phyloP scores from a whole-genome alignment of 495 filamentous ascomycete species.

The Neurospora sp. region DNA sequence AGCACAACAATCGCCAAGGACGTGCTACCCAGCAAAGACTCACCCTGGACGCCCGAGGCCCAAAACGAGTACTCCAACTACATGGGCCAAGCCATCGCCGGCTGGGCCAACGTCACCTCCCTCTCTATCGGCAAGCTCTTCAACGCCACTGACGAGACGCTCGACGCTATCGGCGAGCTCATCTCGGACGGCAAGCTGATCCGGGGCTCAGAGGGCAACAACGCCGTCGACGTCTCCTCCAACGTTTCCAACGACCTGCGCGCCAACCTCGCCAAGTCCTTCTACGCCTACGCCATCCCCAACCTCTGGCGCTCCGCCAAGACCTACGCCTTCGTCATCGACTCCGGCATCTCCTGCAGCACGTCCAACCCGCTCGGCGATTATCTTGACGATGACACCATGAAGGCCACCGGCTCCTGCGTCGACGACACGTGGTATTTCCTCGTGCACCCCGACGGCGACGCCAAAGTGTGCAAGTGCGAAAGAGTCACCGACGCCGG shows the following conservation, averaged over 20 bases:
- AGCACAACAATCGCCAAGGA: neutral
- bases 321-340: slow-evolving; percentile 21
- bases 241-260: neutral
- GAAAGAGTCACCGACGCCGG: neutral
- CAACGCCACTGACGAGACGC: slow-evolving; percentile 3
- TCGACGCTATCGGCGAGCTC: slow-evolving; percentile 6
- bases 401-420: slow-evolving; percentile 13
- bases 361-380: slow-evolving; percentile 9
- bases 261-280: slow-evolving; percentile 5
- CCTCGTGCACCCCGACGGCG: slow-evolving; percentile 15
- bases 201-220: slow-evolving; percentile 3
- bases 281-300: slow-evolving; percentile 26
- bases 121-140: slow-evolving; percentile 5
- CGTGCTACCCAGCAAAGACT: neutral
- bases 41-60: slow-evolving; percentile 5
- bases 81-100: slow-evolving; percentile 11
- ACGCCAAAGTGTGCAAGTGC: neutral
- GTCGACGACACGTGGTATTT: slow-evolving; percentile 20
- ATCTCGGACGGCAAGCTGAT: slow-evolving; percentile 23
- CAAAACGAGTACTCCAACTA: slow-evolving; percentile 11
- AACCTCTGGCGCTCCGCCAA: slow-evolving; percentile 17
- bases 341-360: slow-evolving; percentile 20
- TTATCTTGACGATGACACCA: slow-evolving; percentile 13
- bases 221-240: neutral
- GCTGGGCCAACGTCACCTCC: slow-evolving; percentile 9